phyloP scores from a whole-genome alignment of 2,329 filamentous ascomycete genomes.

The Penicillium brevicompactum region DNA sequence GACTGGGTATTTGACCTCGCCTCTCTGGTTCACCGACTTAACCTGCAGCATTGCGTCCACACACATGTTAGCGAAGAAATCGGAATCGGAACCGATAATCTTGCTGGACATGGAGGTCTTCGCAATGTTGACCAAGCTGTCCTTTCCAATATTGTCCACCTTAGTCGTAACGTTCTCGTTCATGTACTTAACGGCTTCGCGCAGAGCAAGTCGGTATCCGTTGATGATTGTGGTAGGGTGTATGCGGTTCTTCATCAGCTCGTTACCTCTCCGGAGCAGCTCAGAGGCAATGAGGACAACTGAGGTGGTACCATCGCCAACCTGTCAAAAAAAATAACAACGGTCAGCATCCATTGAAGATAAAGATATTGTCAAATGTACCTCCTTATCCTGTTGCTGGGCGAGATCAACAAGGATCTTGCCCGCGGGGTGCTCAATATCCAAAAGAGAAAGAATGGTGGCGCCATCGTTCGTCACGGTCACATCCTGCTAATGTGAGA shows the following conservation, averaged over 20 bases:
- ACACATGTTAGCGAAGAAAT: constrained; percentile 97
- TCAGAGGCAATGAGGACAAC: constrained; percentile 97
- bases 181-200: constrained; percentile 98
- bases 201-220: constrained; percentile 90
- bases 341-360: background rate
- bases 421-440: constrained; percentile 96
- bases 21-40: constrained; percentile 87
- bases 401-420: constrained; percentile 98
- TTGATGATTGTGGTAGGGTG: constrained; percentile 99
- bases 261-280: constrained; percentile 89
- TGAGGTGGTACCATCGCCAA: constrained; percentile 96
- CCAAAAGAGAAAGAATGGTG: constrained; percentile 90
- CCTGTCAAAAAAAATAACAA: constrained; percentile 44
- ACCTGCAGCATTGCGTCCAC: constrained; percentile 96
- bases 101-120: constrained; percentile 99
- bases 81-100: constrained; percentile 92
- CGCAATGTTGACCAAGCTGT: constrained; percentile 90
- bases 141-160: constrained; percentile 86
- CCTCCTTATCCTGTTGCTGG: constrained; percentile 97
- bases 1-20: constrained; percentile 93
- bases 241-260: constrained; percentile 99
- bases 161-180: constrained; percentile 97
- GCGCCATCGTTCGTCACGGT: constrained; percentile 99
- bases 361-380: constrained; percentile 21
- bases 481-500: constrained; percentile 68